Evolutionary conservation across 441 rosid species (phyloP), one percentile per base, ranked within the genome.

Genomic region (Pelargonium fulgidum): DNA sequence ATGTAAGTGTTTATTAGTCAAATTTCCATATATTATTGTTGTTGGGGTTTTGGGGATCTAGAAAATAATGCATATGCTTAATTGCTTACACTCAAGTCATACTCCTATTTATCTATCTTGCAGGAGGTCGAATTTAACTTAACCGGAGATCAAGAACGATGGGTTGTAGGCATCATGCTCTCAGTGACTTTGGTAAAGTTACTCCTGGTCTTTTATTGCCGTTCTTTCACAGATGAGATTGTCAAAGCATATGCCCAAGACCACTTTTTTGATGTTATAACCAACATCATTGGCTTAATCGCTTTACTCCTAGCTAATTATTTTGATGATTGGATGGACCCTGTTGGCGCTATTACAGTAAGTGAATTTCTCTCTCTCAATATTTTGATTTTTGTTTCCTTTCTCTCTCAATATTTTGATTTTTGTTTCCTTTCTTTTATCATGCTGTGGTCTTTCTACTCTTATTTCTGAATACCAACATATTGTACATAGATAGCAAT

Each of bases 151-250:
- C 85, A 87, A 73, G 88, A 84, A 71, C 84, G 71, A 67, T 87
- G 92, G 92, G 86, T 87, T 92, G 78, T 85, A 1, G 92, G 96
- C 47, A 89, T 89, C 9, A 87, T 89, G 92, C 73, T 76, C 9
- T 83, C 84, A 0, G 92, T 82, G 17, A 85, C 92, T 0, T 42
- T 70, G 1, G 76, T 87, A 9, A 89, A 89, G 78, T 72, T 86
- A 26, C 68, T 73, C 11, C 84, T 89, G 3, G 81, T 73, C 81
- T 66, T 85, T 11, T 85, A 85, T 26, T 87, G 93, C 47, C 83
- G 86, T 12, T 73, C 89, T 66, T 87, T 87, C 79, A 73, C 79
- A 65, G 86, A 86, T 66, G 85, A 86, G 62, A 89, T 87, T 10
- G 81, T 89, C 2, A 80, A 80, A 24, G 86, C 96, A 9, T 88